Percentiles rank a stretch among this genome's conserved stretches.
These are phyloP conservation scores for Plasmodium adleri DNA, from an alignment of 169 alveolate genomes.

Conservation along the genomic window DNA sequence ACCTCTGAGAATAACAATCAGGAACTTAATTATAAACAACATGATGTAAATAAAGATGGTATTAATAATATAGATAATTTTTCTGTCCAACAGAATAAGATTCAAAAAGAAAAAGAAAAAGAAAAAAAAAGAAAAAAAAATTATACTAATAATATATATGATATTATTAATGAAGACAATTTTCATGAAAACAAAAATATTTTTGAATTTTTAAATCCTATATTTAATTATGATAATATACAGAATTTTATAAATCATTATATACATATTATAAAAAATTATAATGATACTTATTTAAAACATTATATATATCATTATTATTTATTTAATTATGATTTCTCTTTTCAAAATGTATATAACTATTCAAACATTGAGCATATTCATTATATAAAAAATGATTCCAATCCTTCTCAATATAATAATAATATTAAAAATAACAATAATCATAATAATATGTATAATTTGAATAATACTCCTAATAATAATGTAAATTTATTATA, in stretches of 20 bases:
- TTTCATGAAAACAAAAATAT: conserved; percentile 41
- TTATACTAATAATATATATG: not conserved
- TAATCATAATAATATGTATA: not conserved
- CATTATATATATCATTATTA: conserved; percentile 70
- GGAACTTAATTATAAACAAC: not conserved
- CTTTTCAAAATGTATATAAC: conserved; percentile 52
- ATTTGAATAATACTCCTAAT: too few relatives aligned
- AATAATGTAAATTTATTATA: conserved; percentile 22
- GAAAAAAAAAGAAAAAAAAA: not conserved
- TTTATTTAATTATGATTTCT: conserved; percentile 58
- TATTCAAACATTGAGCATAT: conserved; percentile 53
- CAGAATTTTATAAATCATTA: conserved; percentile 59
- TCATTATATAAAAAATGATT: conserved; percentile 54
- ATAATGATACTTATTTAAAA: conserved; percentile 55
- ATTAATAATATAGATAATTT: conserved; percentile 16
- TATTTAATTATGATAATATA: conserved; percentile 43
- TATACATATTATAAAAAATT: conserved; percentile 34
- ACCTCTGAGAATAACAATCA: not conserved
- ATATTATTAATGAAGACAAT: conserved; percentile 31
- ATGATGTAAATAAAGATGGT: conserved; percentile 14
- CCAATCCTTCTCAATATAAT: too few relatives aligned
- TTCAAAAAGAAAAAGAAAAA: too few relatives aligned
- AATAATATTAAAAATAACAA: not conserved
- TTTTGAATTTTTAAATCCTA: conserved; percentile 53
- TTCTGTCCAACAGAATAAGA: not conserved